These are phyloP conservation scores for Xylariales sp. DNA, from an alignment of 2,329 filamentous ascomycete species.

Conservation along the genomic window DNA sequence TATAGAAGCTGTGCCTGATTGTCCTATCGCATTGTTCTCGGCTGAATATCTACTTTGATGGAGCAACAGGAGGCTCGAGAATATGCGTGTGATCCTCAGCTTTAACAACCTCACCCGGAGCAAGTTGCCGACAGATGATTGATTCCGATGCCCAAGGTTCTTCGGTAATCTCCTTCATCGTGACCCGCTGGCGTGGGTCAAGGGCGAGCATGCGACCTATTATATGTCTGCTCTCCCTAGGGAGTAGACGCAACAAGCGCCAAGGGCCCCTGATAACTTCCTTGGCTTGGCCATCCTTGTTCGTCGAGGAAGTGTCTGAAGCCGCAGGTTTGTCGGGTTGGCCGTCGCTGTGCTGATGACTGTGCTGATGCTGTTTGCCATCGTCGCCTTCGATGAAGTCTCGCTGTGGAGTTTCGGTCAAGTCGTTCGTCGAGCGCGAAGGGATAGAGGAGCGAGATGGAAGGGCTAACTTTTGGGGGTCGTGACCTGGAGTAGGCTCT, in stretches of 20 bases:
- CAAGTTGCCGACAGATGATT: conserved; percentile 76
- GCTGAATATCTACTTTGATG: conserved; percentile 26
- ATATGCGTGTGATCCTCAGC: conserved; percentile 79
- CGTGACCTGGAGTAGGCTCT: conserved; percentile 70
- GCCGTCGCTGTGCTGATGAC: conserved; percentile 16
- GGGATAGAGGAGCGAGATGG: conserved; percentile 41
- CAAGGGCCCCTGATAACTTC: conserved; percentile 89
- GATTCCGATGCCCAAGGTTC: conserved; percentile 89
- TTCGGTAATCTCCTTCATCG: conserved; percentile 77
- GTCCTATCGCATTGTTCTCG: too few species aligned
- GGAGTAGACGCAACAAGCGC: conserved; percentile 80
- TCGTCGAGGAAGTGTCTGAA: conserved; percentile 18
- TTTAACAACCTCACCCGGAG: conserved; percentile 62
- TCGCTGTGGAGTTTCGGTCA: conserved; percentile 33
- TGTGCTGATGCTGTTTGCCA: conserved; percentile 19
- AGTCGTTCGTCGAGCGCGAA: too few species aligned
- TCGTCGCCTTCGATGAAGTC: conserved; percentile 35
- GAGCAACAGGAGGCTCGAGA: conserved; percentile 64
- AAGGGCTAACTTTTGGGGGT: conserved; percentile 48
- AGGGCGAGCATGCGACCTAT: conserved; percentile 90
- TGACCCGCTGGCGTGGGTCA: conserved; percentile 76
- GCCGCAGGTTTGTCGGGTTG: conserved; percentile 15
- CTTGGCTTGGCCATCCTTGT: conserved; percentile 36
- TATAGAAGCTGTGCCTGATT: too few species aligned
- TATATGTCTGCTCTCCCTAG: conserved; percentile 83